Evolutionary conservation across 306 rosid genomes (phyloP), one percentile per base, ranked within the genome.

Genomic region (Corylus heterophylla): DNA sequence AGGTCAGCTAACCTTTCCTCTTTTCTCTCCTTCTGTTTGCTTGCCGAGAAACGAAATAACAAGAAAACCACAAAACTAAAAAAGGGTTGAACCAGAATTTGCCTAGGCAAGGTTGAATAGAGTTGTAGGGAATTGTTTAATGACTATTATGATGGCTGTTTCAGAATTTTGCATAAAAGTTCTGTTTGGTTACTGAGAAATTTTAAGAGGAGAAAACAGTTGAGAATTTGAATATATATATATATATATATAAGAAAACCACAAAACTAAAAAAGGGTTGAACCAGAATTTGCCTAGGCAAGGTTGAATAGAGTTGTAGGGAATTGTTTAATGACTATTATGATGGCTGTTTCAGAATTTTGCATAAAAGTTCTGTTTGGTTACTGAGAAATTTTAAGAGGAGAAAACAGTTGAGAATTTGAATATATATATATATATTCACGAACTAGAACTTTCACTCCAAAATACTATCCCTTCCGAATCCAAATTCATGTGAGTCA

Each of bases 1-100:
- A 88, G 96, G 96, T 93, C 72, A 17, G 6, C 39, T 31, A 49
- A 10, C 66, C 20, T 14, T 35, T 74, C 37, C 75, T 49, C 71
- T 52, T 51, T 11, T 5, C 52, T 39, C 37, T 44, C 44, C 49
- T 55, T 29, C 20, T 48, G 17, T 52, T 18, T 78, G 62, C 0
- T 59, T 49, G 56, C 12, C 14, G 29, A 14, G 69, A 22, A 2
- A 56, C 37, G 29, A 55, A 71, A 16, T 11, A 10, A 25, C 20
- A 59, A 22, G 27, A n/a, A 22, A 58, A 8, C 31, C 13, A 10
- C 52, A 49, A 49, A 49, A 49, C 52, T 9, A 12, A 2, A 49
- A 49, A 12, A 49, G 2, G 14, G 0, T 10, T 9, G 51, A 58
- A 22, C 64, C 22, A 20, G 29, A 58, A 22, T 58, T 8, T 8